Base-by-base conservation (phyloP, 345 rosid species). In the Hibiscus syriacus region DNA sequence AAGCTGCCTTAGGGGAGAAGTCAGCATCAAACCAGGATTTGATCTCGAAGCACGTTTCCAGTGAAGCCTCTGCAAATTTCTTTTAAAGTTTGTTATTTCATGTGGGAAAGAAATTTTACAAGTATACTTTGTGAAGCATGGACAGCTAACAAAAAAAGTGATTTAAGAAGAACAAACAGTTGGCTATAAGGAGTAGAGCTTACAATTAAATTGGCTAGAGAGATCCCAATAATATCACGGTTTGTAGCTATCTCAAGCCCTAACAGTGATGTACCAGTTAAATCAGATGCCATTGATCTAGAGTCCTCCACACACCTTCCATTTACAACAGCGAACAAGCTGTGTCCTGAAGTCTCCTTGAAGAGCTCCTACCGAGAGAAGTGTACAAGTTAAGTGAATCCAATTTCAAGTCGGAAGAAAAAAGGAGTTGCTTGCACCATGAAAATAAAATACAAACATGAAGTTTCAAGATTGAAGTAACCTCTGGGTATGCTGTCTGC, bases 191-290 rank as follows among this genome's bases (percentile, higher is more conserved):
- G 50, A 70, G 65, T 34, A 45, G 39, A 53, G 73, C 93, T 83
- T 79, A 92, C 98, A 76, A 89, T 87, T 87, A 89, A 84, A 75
- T 92, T 92, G 73, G 98, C 96, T 63, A 92, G 80, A 78, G 98
- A 89, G 75, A 92, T 89, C 74, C 96, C 96, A 48, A 92, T 83
- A 70, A 92, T 87, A 78, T 92, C 94, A 66, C 88, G 76, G 73
- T 92, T 86, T 56, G 90, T 75, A 36, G 98, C 96, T 49, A 92
- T 85, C 80, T 92, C 90, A 57, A 92, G 96, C 73, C 84, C 86
- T 70, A 71, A 64, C 70, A 92, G 96, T 69, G 96, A 87, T 64
- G 80, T 81, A 70, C 90, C 80, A 32, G 92, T 92, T 71, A 89
- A 81, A 77, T 92, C 98, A 1, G 96, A 92, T 25, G 98, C 98